Conservation (phyloP, 2,329 filamentous ascomycete genomes). For the Endothia cerciana region DNA sequence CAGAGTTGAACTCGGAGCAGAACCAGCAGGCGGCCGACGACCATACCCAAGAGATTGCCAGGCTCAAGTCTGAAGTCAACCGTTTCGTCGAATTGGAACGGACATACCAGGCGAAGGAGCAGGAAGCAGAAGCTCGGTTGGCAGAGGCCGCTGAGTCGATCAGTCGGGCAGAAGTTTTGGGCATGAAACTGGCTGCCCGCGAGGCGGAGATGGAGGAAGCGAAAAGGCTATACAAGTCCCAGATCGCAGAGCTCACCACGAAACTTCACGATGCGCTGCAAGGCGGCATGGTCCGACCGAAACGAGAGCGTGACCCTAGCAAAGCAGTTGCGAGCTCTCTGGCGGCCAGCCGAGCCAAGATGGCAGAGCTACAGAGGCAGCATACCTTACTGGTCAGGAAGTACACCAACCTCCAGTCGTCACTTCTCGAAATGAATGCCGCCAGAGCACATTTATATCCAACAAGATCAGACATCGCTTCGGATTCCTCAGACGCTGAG, state of each 20-base stretch:
- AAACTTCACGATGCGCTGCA: slow-evolving; percentile 47
- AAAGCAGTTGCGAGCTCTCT: slow-evolving; percentile 50
- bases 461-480: slow-evolving; percentile 25
- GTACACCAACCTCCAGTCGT: slow-evolving; percentile 56
- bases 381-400: slow-evolving; percentile 54
- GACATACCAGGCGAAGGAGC: slow-evolving; percentile 66
- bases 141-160: slow-evolving; percentile 63
- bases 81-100: slow-evolving; percentile 64
- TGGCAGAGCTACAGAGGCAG: slow-evolving; percentile 58
- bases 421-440: slow-evolving; percentile 50
- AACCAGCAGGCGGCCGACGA: slow-evolving; percentile 66
- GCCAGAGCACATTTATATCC: slow-evolving; percentile 17
- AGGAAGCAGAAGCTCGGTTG: slow-evolving; percentile 59
- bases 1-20: slow-evolving; percentile 66
- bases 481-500: slow-evolving; percentile 41
- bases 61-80: slow-evolving; percentile 61
- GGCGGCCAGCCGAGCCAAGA: slow-evolving; percentile 56
- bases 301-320: slow-evolving; percentile 36
- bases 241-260: slow-evolving; percentile 52
- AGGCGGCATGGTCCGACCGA: slow-evolving; percentile 25
- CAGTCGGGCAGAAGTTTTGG: slow-evolving; percentile 61
- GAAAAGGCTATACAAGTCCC: slow-evolving; percentile 49
- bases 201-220: slow-evolving; percentile 52
- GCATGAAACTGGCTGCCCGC: slow-evolving; percentile 58
- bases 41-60: slow-evolving; percentile 62